Conservation (phyloP, 2,329 filamentous ascomycete species). For the Chrysoporthe cubensis region DNA sequence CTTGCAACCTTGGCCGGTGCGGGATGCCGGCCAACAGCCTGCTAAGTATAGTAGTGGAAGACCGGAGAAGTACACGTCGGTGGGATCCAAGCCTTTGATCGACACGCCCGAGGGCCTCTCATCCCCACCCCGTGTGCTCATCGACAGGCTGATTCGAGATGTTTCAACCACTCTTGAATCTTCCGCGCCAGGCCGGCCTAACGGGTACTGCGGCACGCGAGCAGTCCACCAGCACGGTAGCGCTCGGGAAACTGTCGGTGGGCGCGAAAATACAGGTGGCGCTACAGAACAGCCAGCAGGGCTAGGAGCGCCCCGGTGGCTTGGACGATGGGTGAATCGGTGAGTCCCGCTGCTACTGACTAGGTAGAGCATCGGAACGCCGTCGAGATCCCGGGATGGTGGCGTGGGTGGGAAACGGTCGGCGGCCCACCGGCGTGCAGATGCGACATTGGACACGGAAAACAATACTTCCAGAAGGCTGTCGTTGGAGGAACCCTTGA, state of each 20-base stretch:
- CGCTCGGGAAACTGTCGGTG: conserved; percentile 21
- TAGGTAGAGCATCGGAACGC: background rate
- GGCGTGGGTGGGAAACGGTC: background rate
- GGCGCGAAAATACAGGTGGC: conserved; percentile 10
- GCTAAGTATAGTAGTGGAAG: background rate
- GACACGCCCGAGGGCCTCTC: background rate
- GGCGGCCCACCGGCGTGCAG: background rate
- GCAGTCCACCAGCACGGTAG: background rate
- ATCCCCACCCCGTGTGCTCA: background rate
- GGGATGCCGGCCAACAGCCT: background rate
- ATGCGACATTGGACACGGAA: background rate
- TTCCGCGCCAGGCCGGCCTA: background rate
- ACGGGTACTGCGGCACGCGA: background rate
- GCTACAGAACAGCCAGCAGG: background rate
- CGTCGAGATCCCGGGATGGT: background rate
- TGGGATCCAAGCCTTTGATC: background rate
- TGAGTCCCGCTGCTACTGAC: background rate
- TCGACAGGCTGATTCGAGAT: background rate
- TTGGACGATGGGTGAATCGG: background rate
- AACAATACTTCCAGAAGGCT: background rate
- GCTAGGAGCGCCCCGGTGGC: background rate
- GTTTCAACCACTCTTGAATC: background rate
- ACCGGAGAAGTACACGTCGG: background rate
- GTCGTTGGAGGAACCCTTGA: background rate
- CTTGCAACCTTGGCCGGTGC: background rate